Percentiles rank a stretch among this genome's conserved stretches.
These are phyloP conservation scores for Nigrospora sphaerica DNA, from an alignment of 2,329 filamentous ascomycete species.

Conservation along the genomic window DNA sequence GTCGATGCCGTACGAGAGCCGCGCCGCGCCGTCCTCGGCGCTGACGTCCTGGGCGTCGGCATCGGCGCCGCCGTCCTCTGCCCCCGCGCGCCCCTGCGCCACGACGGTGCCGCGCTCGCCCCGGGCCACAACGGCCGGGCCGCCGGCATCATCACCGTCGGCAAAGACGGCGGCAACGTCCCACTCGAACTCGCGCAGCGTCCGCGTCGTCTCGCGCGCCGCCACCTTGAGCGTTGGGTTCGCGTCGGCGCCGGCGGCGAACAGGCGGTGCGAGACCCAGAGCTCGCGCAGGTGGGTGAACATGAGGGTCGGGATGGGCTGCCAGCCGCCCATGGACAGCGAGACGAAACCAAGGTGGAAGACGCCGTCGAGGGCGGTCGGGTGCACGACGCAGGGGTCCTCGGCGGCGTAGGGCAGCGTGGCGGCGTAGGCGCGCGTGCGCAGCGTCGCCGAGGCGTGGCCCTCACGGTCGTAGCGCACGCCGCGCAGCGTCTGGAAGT, in stretches of 20 bases:
- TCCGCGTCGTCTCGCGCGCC: neutral
- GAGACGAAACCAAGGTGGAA: slow-evolving; percentile 15
- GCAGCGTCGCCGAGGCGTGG: slow-evolving; percentile 2
- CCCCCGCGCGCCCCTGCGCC: neutral
- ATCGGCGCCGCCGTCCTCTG: neutral
- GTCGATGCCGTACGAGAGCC: slow-evolving; percentile 2
- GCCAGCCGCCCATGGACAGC: neutral
- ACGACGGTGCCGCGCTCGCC: neutral
- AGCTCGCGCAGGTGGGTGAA: neutral
- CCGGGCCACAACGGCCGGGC: neutral
- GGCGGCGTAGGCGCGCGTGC: slow-evolving; percentile 23
- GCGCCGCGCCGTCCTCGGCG: neutral
- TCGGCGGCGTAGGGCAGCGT: slow-evolving; percentile 29
- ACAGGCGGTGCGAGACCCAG: slow-evolving; percentile 1
- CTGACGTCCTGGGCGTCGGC: neutral
- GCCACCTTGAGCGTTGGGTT: neutral
- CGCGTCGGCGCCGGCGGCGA: neutral
- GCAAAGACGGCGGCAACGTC: neutral
- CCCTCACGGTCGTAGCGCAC: slow-evolving; percentile 11
- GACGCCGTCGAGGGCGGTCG: slow-evolving; percentile 28
- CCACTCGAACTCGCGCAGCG: neutral
- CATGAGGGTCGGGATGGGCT: slow-evolving; percentile 1
- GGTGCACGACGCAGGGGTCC: slow-evolving; percentile 27
- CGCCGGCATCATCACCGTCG: neutral
- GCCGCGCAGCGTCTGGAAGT: neutral